These are phyloP conservation scores for Malus orientalis DNA, from an alignment of 306 rosid species.

Conservation along the genomic window DNA sequence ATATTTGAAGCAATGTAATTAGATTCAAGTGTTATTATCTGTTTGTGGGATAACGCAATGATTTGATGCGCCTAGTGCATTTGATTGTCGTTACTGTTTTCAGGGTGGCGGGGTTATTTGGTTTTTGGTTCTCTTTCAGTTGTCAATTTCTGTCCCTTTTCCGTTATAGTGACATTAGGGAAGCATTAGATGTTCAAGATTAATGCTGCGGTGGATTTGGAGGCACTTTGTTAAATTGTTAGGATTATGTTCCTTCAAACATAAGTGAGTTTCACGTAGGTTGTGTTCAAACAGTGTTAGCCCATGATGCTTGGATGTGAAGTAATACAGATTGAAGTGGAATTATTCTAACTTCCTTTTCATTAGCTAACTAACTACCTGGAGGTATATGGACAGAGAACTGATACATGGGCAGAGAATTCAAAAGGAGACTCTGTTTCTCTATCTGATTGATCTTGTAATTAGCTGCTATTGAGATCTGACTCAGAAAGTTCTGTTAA, in stretches of 20 bases:
- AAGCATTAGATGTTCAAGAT: not conserved
- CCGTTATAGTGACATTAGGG: not conserved
- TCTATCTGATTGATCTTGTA: not conserved
- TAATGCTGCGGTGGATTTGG: not conserved
- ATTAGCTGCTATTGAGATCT: not conserved
- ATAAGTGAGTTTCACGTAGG: not conserved
- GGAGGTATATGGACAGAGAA: not conserved
- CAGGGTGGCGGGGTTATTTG: not conserved
- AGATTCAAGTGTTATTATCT: not conserved
- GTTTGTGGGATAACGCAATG: not conserved
- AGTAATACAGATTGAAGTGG: not conserved
- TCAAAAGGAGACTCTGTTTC: not conserved
- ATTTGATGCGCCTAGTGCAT: not conserved
- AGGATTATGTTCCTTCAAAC: not conserved
- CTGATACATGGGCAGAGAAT: not conserved
- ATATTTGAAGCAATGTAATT: slow-evolving; percentile 3
- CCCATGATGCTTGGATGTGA: slow-evolving; percentile 1
- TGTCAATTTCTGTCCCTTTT: not conserved
- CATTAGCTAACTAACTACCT: not conserved
- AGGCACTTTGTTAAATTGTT: not conserved
- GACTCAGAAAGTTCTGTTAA: not conserved
- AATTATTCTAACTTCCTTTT: not conserved
- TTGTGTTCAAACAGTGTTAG: not conserved
- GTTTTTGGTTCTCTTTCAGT: not conserved
- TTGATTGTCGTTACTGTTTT: not conserved